Conservation (phyloP, 108 stramenopile genomes). For the Thalassiosira profunda region DNA sequence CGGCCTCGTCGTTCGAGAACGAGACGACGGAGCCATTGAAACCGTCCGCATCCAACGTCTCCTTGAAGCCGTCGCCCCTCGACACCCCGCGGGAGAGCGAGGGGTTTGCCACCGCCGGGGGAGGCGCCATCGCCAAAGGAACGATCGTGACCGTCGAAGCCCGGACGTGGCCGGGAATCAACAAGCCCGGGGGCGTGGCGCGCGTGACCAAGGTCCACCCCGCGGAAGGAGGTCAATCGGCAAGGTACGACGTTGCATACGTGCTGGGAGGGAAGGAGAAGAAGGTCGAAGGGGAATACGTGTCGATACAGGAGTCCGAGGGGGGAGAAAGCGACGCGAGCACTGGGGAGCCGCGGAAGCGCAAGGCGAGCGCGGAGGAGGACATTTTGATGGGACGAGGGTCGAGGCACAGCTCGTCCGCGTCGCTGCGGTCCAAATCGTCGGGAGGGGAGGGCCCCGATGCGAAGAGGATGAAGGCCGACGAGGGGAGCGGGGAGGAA, state of each 20-base stretch:
- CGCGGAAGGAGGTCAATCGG: slow-evolving; percentile 1
- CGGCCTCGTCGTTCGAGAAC: no score
- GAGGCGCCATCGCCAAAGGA: slow-evolving; percentile 47
- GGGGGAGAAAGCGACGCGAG: background rate
- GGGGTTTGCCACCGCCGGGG: no score
- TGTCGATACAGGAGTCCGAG: background rate
- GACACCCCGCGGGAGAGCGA: no score
- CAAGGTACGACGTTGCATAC: slow-evolving; percentile 8
- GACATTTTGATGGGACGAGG: slow-evolving; percentile 26
- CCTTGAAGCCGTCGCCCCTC: no score
- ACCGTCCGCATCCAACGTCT: no score
- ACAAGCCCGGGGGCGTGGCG: slow-evolving; percentile 66
- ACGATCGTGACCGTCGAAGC: slow-evolving; percentile 60
- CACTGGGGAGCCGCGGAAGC: slow-evolving; percentile 5
- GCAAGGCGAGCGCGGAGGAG: slow-evolving; percentile 14
- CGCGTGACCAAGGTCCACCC: slow-evolving; percentile 42
- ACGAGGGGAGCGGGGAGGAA: background rate
- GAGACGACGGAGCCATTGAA: no score
- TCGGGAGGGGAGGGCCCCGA: background rate
- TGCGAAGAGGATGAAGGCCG: slow-evolving; percentile 9
- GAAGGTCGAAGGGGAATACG: slow-evolving; percentile 8
- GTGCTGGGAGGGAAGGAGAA: slow-evolving; percentile 19
- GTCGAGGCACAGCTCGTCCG: slow-evolving; percentile 3
- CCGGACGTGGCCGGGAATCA: slow-evolving; percentile 77
- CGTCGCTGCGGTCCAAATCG: background rate